Evolutionary conservation across 2,329 filamentous ascomycete species (phyloP).

Genomic region (Aspergillus sp.): DNA sequence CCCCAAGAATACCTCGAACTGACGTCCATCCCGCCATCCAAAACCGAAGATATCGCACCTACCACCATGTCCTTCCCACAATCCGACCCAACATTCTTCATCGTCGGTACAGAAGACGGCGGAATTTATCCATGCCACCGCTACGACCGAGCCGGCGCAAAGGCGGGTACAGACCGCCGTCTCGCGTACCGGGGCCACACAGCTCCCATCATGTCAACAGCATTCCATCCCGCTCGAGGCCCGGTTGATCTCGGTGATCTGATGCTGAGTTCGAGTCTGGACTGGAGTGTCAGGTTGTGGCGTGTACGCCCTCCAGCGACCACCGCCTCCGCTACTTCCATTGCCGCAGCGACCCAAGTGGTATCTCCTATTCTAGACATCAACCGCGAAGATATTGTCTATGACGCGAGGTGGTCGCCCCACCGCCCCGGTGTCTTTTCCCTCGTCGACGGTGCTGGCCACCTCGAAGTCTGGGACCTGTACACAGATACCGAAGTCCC

Average conservation of each 20-base stretch:
- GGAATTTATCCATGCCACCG: conserved; percentile 93
- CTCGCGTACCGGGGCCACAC: conserved; percentile 85
- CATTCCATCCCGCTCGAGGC: conserved; percentile 88
- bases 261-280: conserved; percentile 82
- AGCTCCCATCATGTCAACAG: conserved; percentile 89
- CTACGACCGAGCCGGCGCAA: conserved; percentile 94
- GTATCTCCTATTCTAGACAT: conserved; percentile 80
- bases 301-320: conserved; percentile 60
- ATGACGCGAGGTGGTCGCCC: conserved; percentile 92
- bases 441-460: conserved; percentile 85
- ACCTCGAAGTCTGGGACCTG: conserved; percentile 91
- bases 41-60: conserved; percentile 89
- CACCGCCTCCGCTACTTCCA: conserved; percentile 31
- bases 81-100: conserved; percentile 93
- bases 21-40: conserved; percentile 74
- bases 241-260: conserved; percentile 92
- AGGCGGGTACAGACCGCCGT: conserved; percentile 86
- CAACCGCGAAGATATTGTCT: conserved; percentile 89
- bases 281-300: conserved; percentile 98
- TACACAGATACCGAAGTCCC: conserved; percentile 89
- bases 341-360: conserved; percentile 38
- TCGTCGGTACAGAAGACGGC: conserved; percentile 94
- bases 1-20: conserved; percentile 91
- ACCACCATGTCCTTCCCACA: conserved; percentile 93
- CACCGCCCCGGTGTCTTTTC: conserved; percentile 91